Evolutionary conservation across 306 rosid species (phyloP).

Genomic region (Argentina anserina): DNA sequence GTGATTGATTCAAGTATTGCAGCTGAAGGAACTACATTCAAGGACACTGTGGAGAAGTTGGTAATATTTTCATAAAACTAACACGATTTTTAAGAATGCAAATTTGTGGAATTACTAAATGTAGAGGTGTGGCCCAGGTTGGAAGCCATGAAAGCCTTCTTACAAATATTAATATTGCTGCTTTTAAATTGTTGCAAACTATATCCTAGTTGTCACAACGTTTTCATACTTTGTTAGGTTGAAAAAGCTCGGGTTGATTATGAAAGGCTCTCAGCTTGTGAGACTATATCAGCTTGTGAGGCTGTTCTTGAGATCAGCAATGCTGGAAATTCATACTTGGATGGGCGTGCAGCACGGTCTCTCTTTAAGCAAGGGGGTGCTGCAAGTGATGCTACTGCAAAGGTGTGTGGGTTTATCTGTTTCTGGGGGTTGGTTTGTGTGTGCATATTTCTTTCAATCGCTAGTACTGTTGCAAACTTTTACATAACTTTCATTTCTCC

Average conservation of each 20-base stretch:
- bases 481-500: neutral
- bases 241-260: conserved; percentile 62
- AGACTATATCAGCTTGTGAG: conserved; percentile 84
- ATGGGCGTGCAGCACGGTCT: conserved; percentile 90
- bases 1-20: conserved; percentile 65
- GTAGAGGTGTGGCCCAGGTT: conserved; percentile 5
- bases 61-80: conserved; percentile 29
- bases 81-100: neutral
- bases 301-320: conserved; percentile 80
- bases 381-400: conserved; percentile 78
- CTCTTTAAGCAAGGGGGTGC: conserved; percentile 82
- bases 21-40: conserved; percentile 68
- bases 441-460: neutral
- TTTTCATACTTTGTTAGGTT: conserved; percentile 40
- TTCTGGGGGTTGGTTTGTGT: neutral
- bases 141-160: conserved; percentile 1
- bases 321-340: conserved; percentile 82
- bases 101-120: neutral
- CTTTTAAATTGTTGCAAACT: neutral
- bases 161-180: neutral
- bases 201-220: neutral
- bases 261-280: conserved; percentile 68
- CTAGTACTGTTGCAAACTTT: neutral
- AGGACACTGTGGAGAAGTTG: conserved; percentile 67
- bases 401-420: conserved; percentile 38